A percentile compares a stretch with the other conserved stretches of the same genome.
phyloP scores from a whole-genome alignment of 2,329 filamentous ascomycete species.

The Monosporascus sp. region DNA sequence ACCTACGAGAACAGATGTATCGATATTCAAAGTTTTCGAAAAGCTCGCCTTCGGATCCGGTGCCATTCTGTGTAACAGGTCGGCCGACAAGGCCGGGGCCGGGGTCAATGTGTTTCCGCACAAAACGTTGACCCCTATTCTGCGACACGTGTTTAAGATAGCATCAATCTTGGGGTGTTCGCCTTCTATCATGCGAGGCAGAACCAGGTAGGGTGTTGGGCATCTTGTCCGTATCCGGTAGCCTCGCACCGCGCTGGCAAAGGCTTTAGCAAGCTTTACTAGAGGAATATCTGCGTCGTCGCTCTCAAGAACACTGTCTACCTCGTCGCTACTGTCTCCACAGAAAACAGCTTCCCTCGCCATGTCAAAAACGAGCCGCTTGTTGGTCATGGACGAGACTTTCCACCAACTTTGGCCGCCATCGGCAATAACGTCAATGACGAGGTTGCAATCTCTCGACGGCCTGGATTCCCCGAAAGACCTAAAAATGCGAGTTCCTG shows the following conservation, averaged over 20 bases:
- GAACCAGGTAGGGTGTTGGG: conserved; percentile 19
- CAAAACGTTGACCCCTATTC: conserved; percentile 18
- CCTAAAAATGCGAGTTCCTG: conserved; percentile 24
- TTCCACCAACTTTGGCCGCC: conserved; percentile 27
- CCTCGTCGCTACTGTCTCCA: conserved; percentile 21
- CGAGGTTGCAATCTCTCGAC: conserved; percentile 15
- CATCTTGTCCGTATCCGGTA: conserved; percentile 22
- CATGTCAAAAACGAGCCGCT: conserved; percentile 24
- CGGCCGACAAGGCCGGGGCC: conserved; percentile 13
- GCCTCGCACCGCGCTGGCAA: conserved; percentile 19
- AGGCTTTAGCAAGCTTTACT: conserved; percentile 21
- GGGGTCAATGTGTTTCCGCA: conserved; percentile 17
- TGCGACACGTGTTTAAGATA: conserved; percentile 20
- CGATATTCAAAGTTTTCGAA: conserved; percentile 46
- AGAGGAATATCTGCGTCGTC: conserved; percentile 23
- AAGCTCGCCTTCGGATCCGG: conserved; percentile 21
- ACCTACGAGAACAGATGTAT: conserved; percentile 67
- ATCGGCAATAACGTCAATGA: conserved; percentile 26
- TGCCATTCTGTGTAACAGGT: conserved; percentile 21
- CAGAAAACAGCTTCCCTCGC: conserved; percentile 27
- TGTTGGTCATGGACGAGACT: conserved; percentile 28
- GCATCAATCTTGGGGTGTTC: conserved; percentile 21
- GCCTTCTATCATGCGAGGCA: conserved; percentile 23
- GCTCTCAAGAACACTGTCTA: not conserved
- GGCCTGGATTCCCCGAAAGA: conserved; percentile 20